Evolutionary conservation across 495 filamentous ascomycete species (phyloP).

Genomic region (Hamigera avellanea): DNA sequence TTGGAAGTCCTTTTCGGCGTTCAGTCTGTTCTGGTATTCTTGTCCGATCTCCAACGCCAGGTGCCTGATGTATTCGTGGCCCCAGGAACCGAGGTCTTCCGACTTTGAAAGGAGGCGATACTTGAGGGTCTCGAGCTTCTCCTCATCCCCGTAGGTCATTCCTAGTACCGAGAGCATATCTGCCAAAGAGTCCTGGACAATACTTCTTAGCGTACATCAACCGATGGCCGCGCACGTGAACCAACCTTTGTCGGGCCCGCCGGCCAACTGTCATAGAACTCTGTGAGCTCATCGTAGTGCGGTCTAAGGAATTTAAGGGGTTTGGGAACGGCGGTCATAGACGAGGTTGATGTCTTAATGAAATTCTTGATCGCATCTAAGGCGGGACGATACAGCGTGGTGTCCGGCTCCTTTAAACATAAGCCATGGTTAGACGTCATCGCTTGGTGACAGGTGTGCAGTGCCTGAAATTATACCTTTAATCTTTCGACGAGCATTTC

Average conservation of each 20-base stretch:
- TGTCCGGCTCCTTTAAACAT: slow-evolving; percentile 62
- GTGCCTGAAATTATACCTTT: slow-evolving; percentile 46
- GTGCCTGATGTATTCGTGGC: slow-evolving; percentile 96
- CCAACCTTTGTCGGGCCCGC: slow-evolving; percentile 67
- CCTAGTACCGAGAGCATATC: slow-evolving; percentile 95
- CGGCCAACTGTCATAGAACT: slow-evolving; percentile 80
- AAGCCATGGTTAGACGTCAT: slow-evolving; percentile 10
- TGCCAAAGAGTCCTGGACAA: slow-evolving; percentile 58
- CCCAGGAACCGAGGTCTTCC: slow-evolving; percentile 91
- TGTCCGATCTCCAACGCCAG: slow-evolving; percentile 91
- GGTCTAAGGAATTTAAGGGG: slow-evolving; percentile 96
- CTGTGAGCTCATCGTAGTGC: slow-evolving; percentile 79
- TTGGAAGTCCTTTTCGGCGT: slow-evolving; percentile 47
- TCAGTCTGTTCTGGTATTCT: slow-evolving; percentile 72
- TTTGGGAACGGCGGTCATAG: slow-evolving; percentile 98
- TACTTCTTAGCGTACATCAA: slow-evolving; percentile 5
- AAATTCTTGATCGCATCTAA: slow-evolving; percentile 91
- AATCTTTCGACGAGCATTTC: slow-evolving; percentile 96
- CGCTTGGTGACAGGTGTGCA: slow-evolving; percentile 1
- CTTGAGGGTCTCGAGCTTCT: slow-evolving; percentile 88
- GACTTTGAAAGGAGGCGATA: slow-evolving; percentile 85
- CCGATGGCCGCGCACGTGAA: slow-evolving; percentile 2
- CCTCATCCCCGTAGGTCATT: slow-evolving; percentile 98
- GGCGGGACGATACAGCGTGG: slow-evolving; percentile 78
- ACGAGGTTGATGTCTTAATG: slow-evolving; percentile 97